Evolutionary conservation across 1,284 basidiomycete genomes (phyloP).

Genomic region (Mycosarcoma mackinlayi): DNA sequence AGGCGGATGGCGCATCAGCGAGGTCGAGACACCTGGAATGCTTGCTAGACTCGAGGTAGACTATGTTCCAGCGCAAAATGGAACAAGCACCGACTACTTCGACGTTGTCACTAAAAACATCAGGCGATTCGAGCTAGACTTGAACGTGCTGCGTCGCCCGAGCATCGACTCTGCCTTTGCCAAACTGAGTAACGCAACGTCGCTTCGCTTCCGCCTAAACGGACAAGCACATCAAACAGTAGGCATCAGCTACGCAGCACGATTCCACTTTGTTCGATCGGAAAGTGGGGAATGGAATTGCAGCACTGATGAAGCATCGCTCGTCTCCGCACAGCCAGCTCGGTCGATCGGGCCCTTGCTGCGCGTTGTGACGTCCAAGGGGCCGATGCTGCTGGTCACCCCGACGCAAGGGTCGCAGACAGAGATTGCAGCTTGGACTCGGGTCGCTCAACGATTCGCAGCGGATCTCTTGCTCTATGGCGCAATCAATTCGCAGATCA

Average conservation of each 20-base stretch:
- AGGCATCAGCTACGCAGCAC: background rate
- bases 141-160: constrained; percentile 5
- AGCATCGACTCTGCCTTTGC: background rate
- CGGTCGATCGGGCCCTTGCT: constrained; percentile 40
- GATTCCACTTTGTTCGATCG: constrained; percentile 6
- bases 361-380: constrained; percentile 30
- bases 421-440: constrained; percentile 15
- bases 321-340: background rate
- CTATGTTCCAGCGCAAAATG: background rate
- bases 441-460: constrained; percentile 34
- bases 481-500: constrained; percentile 37
- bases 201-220: constrained; percentile 4
- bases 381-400: constrained; percentile 38
- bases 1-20: constrained; percentile 76
- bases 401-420: constrained; percentile 9
- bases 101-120: constrained; percentile 4
- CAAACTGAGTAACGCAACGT: background rate
- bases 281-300: constrained; percentile 3
- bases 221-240: constrained; percentile 3
- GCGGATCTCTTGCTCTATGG: constrained; percentile 43
- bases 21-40: constrained; percentile 73
- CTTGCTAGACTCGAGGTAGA: constrained; percentile 37
- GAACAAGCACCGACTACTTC: background rate
- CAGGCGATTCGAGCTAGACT: constrained; percentile 18
- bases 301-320: background rate